Percentiles rank a stretch among this genome's conserved stretches.
Conservation (phyloP, 1,284 basidiomycete species). For the Vanrija humicola region DNA sequence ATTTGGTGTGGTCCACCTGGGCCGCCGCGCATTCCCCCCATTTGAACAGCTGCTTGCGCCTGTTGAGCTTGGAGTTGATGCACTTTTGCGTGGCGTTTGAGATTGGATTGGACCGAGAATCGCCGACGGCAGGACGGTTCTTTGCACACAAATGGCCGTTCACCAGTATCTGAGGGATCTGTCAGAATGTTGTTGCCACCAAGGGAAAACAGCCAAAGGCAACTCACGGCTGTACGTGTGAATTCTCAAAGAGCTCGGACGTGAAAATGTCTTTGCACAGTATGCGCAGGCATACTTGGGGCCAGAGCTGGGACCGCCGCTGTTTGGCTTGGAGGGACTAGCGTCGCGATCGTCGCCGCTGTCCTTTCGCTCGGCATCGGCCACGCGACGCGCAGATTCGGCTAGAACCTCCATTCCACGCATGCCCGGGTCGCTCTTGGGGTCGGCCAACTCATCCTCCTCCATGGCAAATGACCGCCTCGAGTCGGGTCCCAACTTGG, state of each 20-base stretch:
- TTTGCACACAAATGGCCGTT: slow-evolving; percentile 42
- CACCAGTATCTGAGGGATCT: slow-evolving; percentile 40
- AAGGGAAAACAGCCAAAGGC: not conserved
- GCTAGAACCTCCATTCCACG: slow-evolving; percentile 44
- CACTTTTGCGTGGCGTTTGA: slow-evolving; percentile 45
- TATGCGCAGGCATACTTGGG: slow-evolving; percentile 44
- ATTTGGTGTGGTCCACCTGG: not conserved
- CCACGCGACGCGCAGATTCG: slow-evolving; percentile 31
- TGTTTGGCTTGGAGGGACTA: slow-evolving; percentile 12
- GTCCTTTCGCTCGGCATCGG: slow-evolving; percentile 30
- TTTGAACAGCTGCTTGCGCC: slow-evolving; percentile 9
- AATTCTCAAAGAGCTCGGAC: slow-evolving; percentile 42
- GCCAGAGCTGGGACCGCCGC: slow-evolving; percentile 16
- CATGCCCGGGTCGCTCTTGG: slow-evolving; percentile 28
- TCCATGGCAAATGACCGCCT: slow-evolving; percentile 3
- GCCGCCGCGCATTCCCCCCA: not conserved
- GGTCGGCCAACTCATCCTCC: slow-evolving; percentile 17
- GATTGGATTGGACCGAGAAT: slow-evolving; percentile 48
- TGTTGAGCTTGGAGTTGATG: slow-evolving; percentile 30
- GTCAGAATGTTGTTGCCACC: not conserved
- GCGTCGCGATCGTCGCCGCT: slow-evolving; percentile 5
- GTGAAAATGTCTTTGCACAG: slow-evolving; percentile 43
- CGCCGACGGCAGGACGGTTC: slow-evolving; percentile 39
- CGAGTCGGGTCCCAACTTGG: not conserved
- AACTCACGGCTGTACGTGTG: slow-evolving; percentile 47